These are phyloP conservation scores for Wickerhamiella siamensis DNA, from an alignment of 805 yeast genomes.

Conservation along the genomic window DNA sequence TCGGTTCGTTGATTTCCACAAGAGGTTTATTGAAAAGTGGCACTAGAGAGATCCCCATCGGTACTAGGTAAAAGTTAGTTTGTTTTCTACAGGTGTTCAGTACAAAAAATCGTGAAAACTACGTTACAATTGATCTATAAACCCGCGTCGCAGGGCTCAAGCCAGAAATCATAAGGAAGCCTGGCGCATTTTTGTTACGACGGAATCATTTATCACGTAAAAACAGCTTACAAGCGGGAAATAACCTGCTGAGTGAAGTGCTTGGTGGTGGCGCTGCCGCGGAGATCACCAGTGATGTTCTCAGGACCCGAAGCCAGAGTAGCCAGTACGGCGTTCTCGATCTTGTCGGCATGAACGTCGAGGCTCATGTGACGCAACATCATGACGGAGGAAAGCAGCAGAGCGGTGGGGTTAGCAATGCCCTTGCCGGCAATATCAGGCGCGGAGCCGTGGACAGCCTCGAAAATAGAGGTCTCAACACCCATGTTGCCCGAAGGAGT, in stretches of 20 bases:
- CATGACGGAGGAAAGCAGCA: slow-evolving; percentile 91
- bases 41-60: slow-evolving; percentile 6
- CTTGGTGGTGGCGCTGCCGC: slow-evolving; percentile 77
- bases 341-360: slow-evolving; percentile 62
- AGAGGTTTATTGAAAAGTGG: slow-evolving; percentile 47
- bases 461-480: slow-evolving; percentile 92
- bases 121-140: background rate
- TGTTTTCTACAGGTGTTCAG: background rate
- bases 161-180: too few species aligned
- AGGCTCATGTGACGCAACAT: slow-evolving; percentile 98
- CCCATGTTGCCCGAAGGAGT: slow-evolving; percentile 99
- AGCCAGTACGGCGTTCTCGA: slow-evolving; percentile 69
- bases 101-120: background rate
- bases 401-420: slow-evolving; percentile 97
- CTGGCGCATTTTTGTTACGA: too few species aligned
- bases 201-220: too few species aligned
- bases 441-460: slow-evolving; percentile 99
- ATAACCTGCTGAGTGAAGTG: slow-evolving; percentile 90
- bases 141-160: background rate
- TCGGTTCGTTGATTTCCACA: slow-evolving; percentile 67
- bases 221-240: slow-evolving; percentile 43
- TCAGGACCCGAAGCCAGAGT: slow-evolving; percentile 93
- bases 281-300: slow-evolving; percentile 92
- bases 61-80: too few species aligned
- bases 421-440: slow-evolving; percentile 99